phyloP scores from a whole-genome alignment of 2,329 filamentous ascomycete genomes.

The Colletotrichum sojae region DNA sequence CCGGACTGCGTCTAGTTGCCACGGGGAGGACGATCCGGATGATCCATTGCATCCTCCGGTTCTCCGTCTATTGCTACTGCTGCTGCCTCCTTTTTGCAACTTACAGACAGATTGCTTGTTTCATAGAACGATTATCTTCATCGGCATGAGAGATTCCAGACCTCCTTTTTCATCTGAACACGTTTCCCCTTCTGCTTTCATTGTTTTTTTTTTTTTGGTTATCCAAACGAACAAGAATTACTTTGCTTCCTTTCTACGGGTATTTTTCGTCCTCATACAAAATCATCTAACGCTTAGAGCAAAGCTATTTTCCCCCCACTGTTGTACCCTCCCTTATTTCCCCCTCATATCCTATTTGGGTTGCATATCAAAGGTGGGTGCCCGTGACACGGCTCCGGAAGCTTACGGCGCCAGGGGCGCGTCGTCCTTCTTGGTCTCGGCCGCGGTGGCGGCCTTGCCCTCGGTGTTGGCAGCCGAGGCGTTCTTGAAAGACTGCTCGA shows the following conservation, averaged over 20 bases:
- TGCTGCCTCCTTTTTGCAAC: too few species aligned
- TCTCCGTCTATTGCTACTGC: background rate
- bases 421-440: slow-evolving; percentile 53
- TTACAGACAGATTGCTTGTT: background rate
- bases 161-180: too few species aligned
- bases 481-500: slow-evolving; percentile 88
- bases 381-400: background rate
- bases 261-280: slow-evolving; percentile 30
- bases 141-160: background rate
- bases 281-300: slow-evolving; percentile 8
- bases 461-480: slow-evolving; percentile 62
- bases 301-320: slow-evolving; percentile 15
- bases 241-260: slow-evolving; percentile 34
- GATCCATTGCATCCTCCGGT: slow-evolving; percentile 20
- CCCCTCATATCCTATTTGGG: background rate
- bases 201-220: too few species aligned
- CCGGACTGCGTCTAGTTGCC: slow-evolving; percentile 21
- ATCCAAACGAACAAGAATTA: slow-evolving; percentile 4
- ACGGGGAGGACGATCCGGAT: slow-evolving; percentile 13
- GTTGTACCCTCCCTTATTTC: background rate
- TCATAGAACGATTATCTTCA: background rate
- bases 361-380: background rate
- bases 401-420: slow-evolving; percentile 50
- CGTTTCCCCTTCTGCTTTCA: too few species aligned
- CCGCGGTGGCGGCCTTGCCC: slow-evolving; percentile 45